phyloP scores from a whole-genome alignment of 345 rosid species.

The Syzygium aromaticum region DNA sequence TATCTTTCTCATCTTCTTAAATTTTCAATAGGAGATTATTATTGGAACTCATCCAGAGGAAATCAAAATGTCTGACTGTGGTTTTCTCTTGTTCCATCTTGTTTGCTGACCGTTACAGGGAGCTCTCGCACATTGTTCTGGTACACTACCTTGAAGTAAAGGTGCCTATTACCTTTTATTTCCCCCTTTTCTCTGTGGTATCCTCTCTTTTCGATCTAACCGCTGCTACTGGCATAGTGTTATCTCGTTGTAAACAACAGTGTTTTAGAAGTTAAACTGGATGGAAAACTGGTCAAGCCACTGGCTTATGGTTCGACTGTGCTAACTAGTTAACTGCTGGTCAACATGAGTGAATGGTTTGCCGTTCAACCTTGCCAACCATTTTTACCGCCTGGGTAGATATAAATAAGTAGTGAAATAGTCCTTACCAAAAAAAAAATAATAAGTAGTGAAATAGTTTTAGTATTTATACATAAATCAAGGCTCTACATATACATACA shows the following conservation, averaged over 20 bases:
- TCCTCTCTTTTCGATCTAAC: not conserved
- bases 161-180: slow-evolving; percentile 27
- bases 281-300: not conserved
- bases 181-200: not conserved
- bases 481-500: not conserved
- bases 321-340: not conserved
- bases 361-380: not conserved
- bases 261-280: not conserved
- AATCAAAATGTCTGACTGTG: not conserved
- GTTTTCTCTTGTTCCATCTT: slow-evolving; percentile 8
- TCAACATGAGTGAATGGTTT: not conserved
- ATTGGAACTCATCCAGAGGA: not conserved
- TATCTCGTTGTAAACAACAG: not conserved
- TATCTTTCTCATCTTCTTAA: not conserved
- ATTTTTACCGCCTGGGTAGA: not conserved
- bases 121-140: slow-evolving; percentile 72
- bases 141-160: slow-evolving; percentile 90
- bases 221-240: not conserved
- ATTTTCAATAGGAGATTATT: not conserved
- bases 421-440: too few relatives aligned
- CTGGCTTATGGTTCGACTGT: not conserved
- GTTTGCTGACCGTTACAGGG: slow-evolving; percentile 39
- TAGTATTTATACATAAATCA: not conserved
- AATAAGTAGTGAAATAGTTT: not conserved
- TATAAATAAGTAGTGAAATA: not conserved